Percentiles rank a stretch among this genome's conserved stretches.
Conservation (phyloP, 768 basidiomycete species). For the Tylopilus felleus region DNA sequence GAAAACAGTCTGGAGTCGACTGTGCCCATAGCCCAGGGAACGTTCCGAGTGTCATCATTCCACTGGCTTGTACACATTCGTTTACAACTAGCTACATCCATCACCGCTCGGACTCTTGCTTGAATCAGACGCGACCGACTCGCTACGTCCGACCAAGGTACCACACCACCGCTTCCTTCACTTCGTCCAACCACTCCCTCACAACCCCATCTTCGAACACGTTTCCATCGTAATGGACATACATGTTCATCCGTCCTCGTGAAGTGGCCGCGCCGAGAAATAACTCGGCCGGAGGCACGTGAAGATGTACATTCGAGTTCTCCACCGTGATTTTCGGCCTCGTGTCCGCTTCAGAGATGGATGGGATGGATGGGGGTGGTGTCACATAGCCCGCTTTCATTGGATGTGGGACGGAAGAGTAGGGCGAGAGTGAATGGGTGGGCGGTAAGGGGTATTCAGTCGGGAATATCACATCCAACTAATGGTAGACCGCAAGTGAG, state of each 20-base stretch:
- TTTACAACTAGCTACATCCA: too few relatives aligned
- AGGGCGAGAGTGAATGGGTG: conserved; percentile 3
- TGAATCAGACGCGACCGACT: too few relatives aligned
- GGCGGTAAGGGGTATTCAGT: conserved; percentile 33
- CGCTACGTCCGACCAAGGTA: conserved; percentile 24
- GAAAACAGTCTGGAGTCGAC: too few relatives aligned
- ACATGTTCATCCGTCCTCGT: conserved; percentile 31
- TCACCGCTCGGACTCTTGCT: too few relatives aligned
- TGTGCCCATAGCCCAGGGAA: too few relatives aligned
- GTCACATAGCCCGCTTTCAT: conserved; percentile 1
- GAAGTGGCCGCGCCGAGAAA: conserved; percentile 42
- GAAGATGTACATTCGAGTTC: conserved; percentile 26
- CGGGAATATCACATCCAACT: conserved; percentile 37
- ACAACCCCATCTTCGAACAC: conserved; percentile 40
- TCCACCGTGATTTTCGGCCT: conserved; percentile 11
- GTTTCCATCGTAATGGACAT: conserved; percentile 42
- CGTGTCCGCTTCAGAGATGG: neutral
- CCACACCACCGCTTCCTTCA: conserved; percentile 31
- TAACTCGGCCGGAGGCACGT: conserved; percentile 41
- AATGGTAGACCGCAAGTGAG: neutral
- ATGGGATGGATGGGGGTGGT: neutral
- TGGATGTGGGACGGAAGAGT: conserved; percentile 13
- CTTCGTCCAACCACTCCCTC: conserved; percentile 47
- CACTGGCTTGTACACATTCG: too few relatives aligned
- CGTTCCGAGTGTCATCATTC: too few relatives aligned